phyloP scores from a whole-genome alignment of 768 basidiomycete species.

The Lactifluus hygrophoroides region DNA sequence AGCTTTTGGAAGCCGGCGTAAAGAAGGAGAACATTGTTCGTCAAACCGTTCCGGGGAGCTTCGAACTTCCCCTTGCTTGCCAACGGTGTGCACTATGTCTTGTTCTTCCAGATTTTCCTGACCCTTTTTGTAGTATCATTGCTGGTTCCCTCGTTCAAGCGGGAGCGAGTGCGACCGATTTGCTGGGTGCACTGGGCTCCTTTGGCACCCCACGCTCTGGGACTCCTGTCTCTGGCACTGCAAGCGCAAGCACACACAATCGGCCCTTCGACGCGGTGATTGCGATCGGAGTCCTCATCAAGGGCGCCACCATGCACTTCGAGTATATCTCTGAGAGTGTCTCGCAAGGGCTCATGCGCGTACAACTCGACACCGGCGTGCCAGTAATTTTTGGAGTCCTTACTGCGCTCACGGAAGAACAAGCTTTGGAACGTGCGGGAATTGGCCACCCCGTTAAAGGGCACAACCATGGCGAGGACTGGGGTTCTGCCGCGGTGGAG shows the following conservation, averaged over 20 bases:
- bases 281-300: slow-evolving; percentile 96
- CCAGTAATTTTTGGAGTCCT: slow-evolving; percentile 97
- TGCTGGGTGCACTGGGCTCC: slow-evolving; percentile 56
- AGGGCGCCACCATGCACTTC: slow-evolving; percentile 98
- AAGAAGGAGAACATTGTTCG: slow-evolving; percentile 84
- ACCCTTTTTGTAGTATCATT: slow-evolving; percentile 55
- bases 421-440: slow-evolving; percentile 92
- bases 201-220: slow-evolving; percentile 42
- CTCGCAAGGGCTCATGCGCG: slow-evolving; percentile 87
- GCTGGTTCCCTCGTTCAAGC: slow-evolving; percentile 79
- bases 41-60: slow-evolving; percentile 91
- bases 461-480: slow-evolving; percentile 97
- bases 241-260: slow-evolving; percentile 31
- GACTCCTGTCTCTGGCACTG: slow-evolving; percentile 40
- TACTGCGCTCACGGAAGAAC: slow-evolving; percentile 86
- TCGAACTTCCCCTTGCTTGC: slow-evolving; percentile 82
- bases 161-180: slow-evolving; percentile 67
- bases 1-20: slow-evolving; percentile 80
- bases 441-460: slow-evolving; percentile 63
- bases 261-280: slow-evolving; percentile 91
- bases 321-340: slow-evolving; percentile 97
- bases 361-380: slow-evolving; percentile 87
- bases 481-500: slow-evolving; percentile 95
- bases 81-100: slow-evolving; percentile 50
- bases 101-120: not conserved